These are phyloP conservation scores for Prunus yedoensis DNA, from an alignment of 331 rosid genomes.

Conservation along the genomic window DNA sequence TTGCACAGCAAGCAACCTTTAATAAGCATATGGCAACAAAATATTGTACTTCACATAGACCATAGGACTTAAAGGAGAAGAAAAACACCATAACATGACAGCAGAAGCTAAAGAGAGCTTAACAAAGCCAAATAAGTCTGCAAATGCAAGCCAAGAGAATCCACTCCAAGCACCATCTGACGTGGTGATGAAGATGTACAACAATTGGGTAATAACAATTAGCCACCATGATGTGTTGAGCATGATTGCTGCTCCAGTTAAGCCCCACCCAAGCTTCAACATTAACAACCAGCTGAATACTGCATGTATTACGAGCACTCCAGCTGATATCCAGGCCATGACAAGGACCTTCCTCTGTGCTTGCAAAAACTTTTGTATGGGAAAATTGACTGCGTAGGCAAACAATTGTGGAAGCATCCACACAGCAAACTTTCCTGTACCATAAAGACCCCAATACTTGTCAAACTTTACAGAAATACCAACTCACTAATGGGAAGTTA, in stretches of 20 bases:
- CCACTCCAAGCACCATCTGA: conserved; percentile 91
- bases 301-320: conserved; percentile 45
- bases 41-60: background rate
- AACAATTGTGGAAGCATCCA: conserved; percentile 82
- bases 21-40: background rate
- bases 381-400: conserved; percentile 76
- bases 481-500: background rate
- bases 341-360: conserved; percentile 68
- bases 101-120: conserved; percentile 87
- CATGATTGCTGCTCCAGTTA: conserved; percentile 64
- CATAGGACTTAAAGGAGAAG: background rate
- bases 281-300: conserved; percentile 67
- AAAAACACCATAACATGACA: conserved; percentile 66
- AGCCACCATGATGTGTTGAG: conserved; percentile 78
- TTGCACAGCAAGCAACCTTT: background rate
- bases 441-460: background rate
- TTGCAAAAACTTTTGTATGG: conserved; percentile 76
- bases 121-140: conserved; percentile 56
- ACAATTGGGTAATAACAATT: conserved; percentile 39
- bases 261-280: conserved; percentile 59
- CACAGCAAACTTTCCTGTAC: conserved; percentile 59
- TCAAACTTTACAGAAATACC: too few relatives aligned
- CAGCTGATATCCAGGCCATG: conserved; percentile 52
- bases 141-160: conserved; percentile 71
- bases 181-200: conserved; percentile 59